Percentiles rank a stretch among this genome's conserved stretches.
phyloP scores from a whole-genome alignment of 2,329 filamentous ascomycete species.

The Akanthomyces muscarius region DNA sequence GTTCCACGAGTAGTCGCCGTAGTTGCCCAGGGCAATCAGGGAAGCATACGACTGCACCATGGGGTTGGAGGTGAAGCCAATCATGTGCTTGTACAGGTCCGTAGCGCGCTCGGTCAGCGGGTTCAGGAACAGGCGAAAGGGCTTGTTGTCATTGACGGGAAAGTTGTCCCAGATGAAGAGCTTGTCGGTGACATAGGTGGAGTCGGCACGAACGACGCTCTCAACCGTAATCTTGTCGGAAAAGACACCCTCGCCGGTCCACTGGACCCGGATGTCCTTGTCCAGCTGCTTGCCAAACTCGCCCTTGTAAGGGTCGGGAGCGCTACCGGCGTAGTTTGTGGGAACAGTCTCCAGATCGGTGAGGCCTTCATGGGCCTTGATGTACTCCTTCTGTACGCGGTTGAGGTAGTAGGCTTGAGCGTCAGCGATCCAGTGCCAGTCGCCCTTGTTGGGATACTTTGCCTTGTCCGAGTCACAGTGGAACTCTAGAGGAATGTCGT shows the following conservation, averaged over 20 bases:
- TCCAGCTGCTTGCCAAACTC: slow-evolving; percentile 18
- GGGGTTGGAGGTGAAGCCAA: slow-evolving; percentile 21
- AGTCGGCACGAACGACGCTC: slow-evolving; percentile 14
- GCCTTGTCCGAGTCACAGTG: slow-evolving; percentile 18
- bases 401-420: slow-evolving; percentile 20
- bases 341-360: slow-evolving; percentile 19
- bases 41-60: slow-evolving; percentile 21
- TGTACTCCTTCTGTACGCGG: slow-evolving; percentile 19
- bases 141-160: slow-evolving; percentile 19
- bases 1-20: slow-evolving; percentile 20
- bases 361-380: slow-evolving; percentile 16
- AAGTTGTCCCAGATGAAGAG: slow-evolving; percentile 22
- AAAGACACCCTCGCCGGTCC: slow-evolving; percentile 20
- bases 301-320: slow-evolving; percentile 17
- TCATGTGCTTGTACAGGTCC: slow-evolving; percentile 18
- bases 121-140: slow-evolving; percentile 19
- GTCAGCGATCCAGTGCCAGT: slow-evolving; percentile 16
- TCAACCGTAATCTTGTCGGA: slow-evolving; percentile 18
- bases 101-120: slow-evolving; percentile 16
- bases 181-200: slow-evolving; percentile 19
- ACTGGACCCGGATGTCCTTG: slow-evolving; percentile 18
- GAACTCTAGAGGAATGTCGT: slow-evolving; percentile 19
- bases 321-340: slow-evolving; percentile 19
- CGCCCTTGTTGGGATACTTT: slow-evolving; percentile 11
- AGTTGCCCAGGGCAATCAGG: slow-evolving; percentile 19